phyloP scores from a whole-genome alignment of 768 basidiomycete species.

The Pisolithus sp. region DNA sequence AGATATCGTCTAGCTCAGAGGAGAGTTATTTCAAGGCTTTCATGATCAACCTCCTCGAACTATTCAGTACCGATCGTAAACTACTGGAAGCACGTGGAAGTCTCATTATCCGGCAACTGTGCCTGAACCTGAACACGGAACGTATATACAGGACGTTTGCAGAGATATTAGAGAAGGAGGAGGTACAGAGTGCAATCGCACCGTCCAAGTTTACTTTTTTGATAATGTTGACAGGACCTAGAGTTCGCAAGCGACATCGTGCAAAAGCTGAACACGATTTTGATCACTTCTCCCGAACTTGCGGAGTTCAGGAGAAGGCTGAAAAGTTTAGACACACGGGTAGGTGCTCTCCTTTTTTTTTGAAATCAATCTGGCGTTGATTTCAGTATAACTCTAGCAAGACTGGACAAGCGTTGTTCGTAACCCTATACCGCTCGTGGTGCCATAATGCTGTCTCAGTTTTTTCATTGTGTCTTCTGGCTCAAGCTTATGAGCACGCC shows the following conservation, averaged over 20 bases:
- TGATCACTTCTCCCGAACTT: conserved; percentile 95
- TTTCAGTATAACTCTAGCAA: conserved; percentile 42
- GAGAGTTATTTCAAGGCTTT: conserved; percentile 94
- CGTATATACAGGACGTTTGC: conserved; percentile 93
- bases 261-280: conserved; percentile 92
- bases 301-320: conserved; percentile 88
- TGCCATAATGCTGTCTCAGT: conserved; percentile 97
- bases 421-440: conserved; percentile 93
- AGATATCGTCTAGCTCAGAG: conserved; percentile 93
- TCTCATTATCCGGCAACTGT: conserved; percentile 91
- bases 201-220: not conserved
- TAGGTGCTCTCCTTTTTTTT: conserved; percentile 30
- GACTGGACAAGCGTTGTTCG: conserved; percentile 95
- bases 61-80: conserved; percentile 91
- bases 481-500: conserved; percentile 98
- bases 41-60: conserved; percentile 89
- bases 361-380: conserved; percentile 1
- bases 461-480: conserved; percentile 91
- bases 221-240: conserved; percentile 56
- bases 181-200: conserved; percentile 43
- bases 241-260: conserved; percentile 98
- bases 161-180: conserved; percentile 96
- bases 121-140: conserved; percentile 90
- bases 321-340: conserved; percentile 90
- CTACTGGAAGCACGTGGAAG: conserved; percentile 89